phyloP scores from a whole-genome alignment of 2,329 filamentous ascomycete genomes.

The Talaromyces islandicus region DNA sequence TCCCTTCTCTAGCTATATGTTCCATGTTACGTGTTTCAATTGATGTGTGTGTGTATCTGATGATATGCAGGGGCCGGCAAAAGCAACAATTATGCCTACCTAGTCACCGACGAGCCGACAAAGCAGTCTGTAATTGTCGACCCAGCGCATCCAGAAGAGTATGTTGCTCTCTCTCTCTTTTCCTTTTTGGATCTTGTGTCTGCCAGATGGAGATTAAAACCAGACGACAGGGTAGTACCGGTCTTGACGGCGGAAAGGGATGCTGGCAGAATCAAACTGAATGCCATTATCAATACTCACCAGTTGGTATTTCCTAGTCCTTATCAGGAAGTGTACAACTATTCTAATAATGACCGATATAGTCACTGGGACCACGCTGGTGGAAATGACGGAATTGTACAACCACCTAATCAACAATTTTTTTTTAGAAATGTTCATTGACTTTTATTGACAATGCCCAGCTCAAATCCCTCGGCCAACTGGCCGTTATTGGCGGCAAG shows the following conservation, averaged over 20 bases:
- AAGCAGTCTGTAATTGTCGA: conserved; percentile 48
- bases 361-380: conserved; percentile 94
- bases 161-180: conserved; percentile 15
- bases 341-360: background rate
- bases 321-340: background rate
- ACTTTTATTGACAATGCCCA: conserved; percentile 21
- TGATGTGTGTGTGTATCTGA: background rate
- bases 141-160: conserved; percentile 47
- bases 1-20: no score
- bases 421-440: no score
- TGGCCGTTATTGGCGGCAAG: conserved; percentile 81
- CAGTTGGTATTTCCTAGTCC: conserved; percentile 58
- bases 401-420: no score
- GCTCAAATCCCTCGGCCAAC: conserved; percentile 54
- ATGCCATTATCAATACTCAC: conserved; percentile 90
- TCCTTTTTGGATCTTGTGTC: no score
- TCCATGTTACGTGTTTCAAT: background rate
- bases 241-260: conserved; percentile 67
- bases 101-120: conserved; percentile 44
- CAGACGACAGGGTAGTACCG: conserved; percentile 49
- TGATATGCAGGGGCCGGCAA: conserved; percentile 27
- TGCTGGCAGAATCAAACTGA: conserved; percentile 70
- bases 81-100: conserved; percentile 49
- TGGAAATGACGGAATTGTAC: conserved; percentile 76
- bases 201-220: background rate